Percentiles rank a stretch among this genome's conserved stretches.
Evolutionary conservation across 208 protist species (phyloP).

Genomic region (Acanthamoeba rhysodes): DNA sequence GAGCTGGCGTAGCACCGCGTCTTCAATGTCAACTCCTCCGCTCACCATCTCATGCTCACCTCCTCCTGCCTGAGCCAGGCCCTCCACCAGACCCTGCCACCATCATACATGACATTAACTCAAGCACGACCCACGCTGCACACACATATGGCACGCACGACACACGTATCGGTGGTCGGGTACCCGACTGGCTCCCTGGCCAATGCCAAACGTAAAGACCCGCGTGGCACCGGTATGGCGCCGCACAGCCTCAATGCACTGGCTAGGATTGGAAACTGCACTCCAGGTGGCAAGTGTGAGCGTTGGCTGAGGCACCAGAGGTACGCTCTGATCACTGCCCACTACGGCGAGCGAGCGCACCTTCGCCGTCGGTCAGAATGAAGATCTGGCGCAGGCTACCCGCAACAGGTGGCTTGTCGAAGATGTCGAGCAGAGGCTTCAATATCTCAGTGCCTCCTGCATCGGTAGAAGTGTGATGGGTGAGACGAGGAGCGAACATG

Average conservation of each 20-base stretch:
- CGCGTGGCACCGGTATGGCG: conserved; percentile 2
- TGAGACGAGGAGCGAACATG: too few species aligned
- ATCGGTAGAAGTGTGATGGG: not conserved
- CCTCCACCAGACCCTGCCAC: not conserved
- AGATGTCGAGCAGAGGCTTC: conserved; percentile 67
- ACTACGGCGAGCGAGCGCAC: not conserved
- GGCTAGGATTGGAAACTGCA: not conserved
- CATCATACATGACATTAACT: not conserved
- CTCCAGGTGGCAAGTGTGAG: not conserved
- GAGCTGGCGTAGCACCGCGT: not conserved
- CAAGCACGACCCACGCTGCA: not conserved
- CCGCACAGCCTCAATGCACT: conserved; percentile 51
- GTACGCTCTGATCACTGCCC: too few species aligned
- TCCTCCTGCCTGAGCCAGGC: not conserved
- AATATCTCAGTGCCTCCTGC: conserved; percentile 83
- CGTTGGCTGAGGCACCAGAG: too few species aligned
- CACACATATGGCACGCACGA: not conserved
- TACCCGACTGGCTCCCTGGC: conserved; percentile 52
- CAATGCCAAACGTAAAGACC: conserved; percentile 86
- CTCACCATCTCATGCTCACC: conserved; percentile 18
- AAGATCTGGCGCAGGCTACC: conserved; percentile 81
- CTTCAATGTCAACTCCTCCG: not conserved
- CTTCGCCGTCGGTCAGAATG: not conserved
- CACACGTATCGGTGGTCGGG: not conserved
- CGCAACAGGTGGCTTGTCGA: not conserved